Base-by-base conservation (phyloP, 441 rosid species). In the Capsella rubella region DNA sequence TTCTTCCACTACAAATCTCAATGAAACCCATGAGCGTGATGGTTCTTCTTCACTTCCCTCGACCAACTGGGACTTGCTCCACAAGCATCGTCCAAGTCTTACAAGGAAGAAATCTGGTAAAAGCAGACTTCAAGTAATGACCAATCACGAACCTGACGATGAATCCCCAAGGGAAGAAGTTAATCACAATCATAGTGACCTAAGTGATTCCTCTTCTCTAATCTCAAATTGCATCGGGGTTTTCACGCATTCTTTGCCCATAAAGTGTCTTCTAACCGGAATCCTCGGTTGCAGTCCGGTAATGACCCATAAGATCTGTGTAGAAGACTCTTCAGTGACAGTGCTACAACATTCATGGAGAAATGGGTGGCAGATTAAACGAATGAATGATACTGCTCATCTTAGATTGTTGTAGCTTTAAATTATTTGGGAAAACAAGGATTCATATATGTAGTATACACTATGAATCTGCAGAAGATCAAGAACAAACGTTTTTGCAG, bases 351-450 rank as follows among this genome's bases (percentile, higher is more conserved):
- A 91, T 79, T 90, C 97, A 0, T 87, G 92, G 88, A 87, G 73
- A 85, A 87, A 85, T 1, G 98, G 98, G 4, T 94, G 97, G 98
- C 96, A 90, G 88, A 80, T 94, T 67, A 94, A 92, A 83, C 83
- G 94, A 64, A 70, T 89, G 75, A 94, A 94, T 49, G 98, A 94
- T 73, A 87, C 92, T 21, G 84, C 96, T 51, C 95, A 94, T 80
- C 88, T 94, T 47, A 90, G 96, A 82, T 89, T 91, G 82, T 90
- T 94, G 49, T 93, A 89, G 82, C 68, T 60, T 77, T 58, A 47
- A 50, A 50, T 74, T 67, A 50, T 43, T 72, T 67, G 3, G 59
- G 4, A 31, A 34, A 32, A 40, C 5, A 2, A 2, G 50, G 10
- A 37, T 65, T 66, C 27, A 51, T 34, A 64, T 46, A 40, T 53